Base-by-base conservation (phyloP, 2,329 filamentous ascomycete species). In the Shiraia bambusicola region DNA sequence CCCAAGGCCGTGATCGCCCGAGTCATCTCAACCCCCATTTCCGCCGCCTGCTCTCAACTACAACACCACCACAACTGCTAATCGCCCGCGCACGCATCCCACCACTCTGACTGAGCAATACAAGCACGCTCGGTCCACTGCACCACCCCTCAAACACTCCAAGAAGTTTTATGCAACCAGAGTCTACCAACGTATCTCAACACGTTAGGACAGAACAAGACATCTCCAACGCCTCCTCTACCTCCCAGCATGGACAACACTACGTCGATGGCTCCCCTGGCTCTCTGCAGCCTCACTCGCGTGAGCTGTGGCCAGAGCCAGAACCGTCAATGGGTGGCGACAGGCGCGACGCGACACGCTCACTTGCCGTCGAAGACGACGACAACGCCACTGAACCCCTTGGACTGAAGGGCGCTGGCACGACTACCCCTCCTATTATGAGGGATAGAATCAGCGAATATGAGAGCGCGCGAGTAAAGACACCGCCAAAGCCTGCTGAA, bases 131-230 rank as follows among this genome's bases (percentile, higher is more conserved):
- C 80, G 76, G 80, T 82, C 78, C 64, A 61, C 58, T 59, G 52
- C 54, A 54, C 55, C 52, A 56, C 50, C 44, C 52, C 51, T 46
- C 51, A 45, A 45, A 61, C 55, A 56, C 52, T 51, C 52, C 55
- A 58, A 63, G 67, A 64, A 63, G 66, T 83, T 84, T 77, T 83
- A 84, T 84, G 81, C 81, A 81, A 77, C 68, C 81, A 75, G 80
- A 77, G 78, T 69, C 73, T 59, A 60, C 72, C 62, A 68, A 74
- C 71, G 70, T 69, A 66, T 71, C 66, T 63, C 72, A 73, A 70
- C 71, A 71, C 67, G 69, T 66, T 57, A 61, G 63, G 47, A 59
- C 65, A 54, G 50, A 67, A 59, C 61, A 71, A 56, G 60, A 63
- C 60, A 56, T 65, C 56, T 59, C 59, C 57, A 52, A 68, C 59